Evolutionary conservation across 257 asterid genomes (phyloP).

Genomic region (Fraxinus pennsylvanica): DNA sequence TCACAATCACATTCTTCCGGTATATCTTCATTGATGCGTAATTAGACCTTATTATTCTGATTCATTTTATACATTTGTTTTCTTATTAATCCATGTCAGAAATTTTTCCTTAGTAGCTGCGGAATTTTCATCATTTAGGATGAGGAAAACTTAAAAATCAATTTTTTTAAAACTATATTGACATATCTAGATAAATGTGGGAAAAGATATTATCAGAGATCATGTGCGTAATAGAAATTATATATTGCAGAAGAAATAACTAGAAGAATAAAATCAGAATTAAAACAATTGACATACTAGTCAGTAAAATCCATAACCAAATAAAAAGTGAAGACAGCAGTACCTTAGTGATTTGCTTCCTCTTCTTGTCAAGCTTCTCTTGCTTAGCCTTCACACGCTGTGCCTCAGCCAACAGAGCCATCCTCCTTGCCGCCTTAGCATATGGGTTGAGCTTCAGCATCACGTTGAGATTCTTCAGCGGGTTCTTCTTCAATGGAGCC

Average conservation of each 20-base stretch:
- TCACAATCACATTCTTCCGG: neutral
- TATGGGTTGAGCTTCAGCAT: conserved; percentile 78
- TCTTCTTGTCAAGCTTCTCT: conserved; percentile 74
- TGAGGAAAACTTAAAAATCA: too few species aligned
- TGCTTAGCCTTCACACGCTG: conserved; percentile 73
- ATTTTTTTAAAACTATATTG: neutral
- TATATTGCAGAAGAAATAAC: neutral
- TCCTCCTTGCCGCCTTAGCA: conserved; percentile 81
- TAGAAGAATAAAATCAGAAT: neutral
- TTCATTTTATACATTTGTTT: neutral
- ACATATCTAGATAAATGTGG: neutral
- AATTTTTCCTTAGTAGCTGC: too few species aligned
- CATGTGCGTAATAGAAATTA: too few species aligned
- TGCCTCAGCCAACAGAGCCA: conserved; percentile 74
- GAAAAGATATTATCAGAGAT: too few species aligned
- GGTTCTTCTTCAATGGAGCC: conserved; percentile 75
- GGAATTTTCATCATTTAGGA: too few species aligned
- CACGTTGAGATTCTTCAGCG: conserved; percentile 65
- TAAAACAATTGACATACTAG: neutral
- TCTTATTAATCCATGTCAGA: neutral
- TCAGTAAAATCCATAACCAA: neutral
- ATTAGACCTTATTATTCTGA: neutral
- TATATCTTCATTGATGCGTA: neutral
- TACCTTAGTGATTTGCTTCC: conserved; percentile 72
- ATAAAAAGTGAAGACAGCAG: neutral